Base-by-base conservation (phyloP, 2,329 filamentous ascomycete species). In the Aotearoamyces nothofagi region DNA sequence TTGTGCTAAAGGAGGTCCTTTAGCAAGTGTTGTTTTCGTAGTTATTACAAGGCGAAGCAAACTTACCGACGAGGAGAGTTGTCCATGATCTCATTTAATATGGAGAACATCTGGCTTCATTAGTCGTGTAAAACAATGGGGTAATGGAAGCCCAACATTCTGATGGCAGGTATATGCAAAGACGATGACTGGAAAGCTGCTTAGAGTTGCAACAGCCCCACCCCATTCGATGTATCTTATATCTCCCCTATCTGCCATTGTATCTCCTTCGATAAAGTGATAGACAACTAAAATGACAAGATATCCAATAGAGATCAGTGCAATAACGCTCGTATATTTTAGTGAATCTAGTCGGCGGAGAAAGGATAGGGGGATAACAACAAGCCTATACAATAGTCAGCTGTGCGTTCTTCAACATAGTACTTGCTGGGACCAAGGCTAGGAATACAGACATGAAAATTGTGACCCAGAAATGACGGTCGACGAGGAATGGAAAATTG, bases 111-210 rank as follows among this genome's bases (percentile, higher is more conserved):
- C 81, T 90, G 41, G 1, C 9, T 6, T 13, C 31, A 41, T 56
- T 35, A 58, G 53, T 31, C 44, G 29, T 9, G n/a, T 12, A 16
- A 17, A 26, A 15, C 10, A 16, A 9, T 3, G 31, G 32, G 33
- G 16, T 22, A 29, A 12, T 4, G 17, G 8, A 22, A 12, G 5
- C 48, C 70, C 40, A 57, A 90, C 82, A 51, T 98, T 98, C 48
- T 98, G 90, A 54, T 98, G 90, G 51, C 90, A 98, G 1, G 90
- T 98, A 52, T 96, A 98, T n/a, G 87, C 90, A 61, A 98, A 98
- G 2, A 98, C 82, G 32, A 96, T 86, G 30, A 98, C 84, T 0
- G 90, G 90, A 39, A 98, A 71, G 37, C 80, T 86, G 42, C 82
- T 83, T 30, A 98, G 61, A 5, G 79, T 75, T 19, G 78, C 69